A percentile compares a stretch with the other conserved stretches of the same genome.
Evolutionary conservation across 495 filamentous ascomycete species (phyloP).

Genomic region (Tuber indicum): DNA sequence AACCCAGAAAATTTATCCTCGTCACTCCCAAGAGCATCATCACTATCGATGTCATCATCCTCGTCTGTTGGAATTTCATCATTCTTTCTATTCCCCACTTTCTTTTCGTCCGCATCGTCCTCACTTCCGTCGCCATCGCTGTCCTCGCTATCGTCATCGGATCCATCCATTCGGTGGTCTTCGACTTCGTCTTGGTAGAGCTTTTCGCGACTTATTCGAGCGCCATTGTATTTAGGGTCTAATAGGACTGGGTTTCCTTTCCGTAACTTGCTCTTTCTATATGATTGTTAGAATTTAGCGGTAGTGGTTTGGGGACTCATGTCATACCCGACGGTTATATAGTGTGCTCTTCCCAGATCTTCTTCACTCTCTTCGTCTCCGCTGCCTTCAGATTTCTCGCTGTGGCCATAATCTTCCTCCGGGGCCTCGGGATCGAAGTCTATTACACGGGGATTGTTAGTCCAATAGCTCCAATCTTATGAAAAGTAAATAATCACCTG

Average conservation of each 20-base stretch:
- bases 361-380: constrained; percentile 40
- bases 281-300: constrained; percentile 20
- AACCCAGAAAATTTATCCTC: constrained; percentile 54
- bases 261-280: constrained; percentile 76
- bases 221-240: constrained; percentile 77
- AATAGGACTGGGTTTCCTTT: constrained; percentile 59
- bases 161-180: constrained; percentile 42
- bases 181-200: constrained; percentile 49
- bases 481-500: constrained; percentile 46
- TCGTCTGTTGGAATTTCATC: constrained; percentile 46
- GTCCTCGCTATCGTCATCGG: constrained; percentile 45
- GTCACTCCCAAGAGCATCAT: constrained; percentile 58
- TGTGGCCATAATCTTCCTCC: constrained; percentile 45
- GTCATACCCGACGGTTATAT: constrained; percentile 66
- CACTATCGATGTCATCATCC: constrained; percentile 58
- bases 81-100: constrained; percentile 26
- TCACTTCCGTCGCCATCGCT: constrained; percentile 36
- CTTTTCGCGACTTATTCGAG: constrained; percentile 66
- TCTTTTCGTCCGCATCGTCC: constrained; percentile 22
- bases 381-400: constrained; percentile 49
- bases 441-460: constrained; percentile 40
- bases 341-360: constrained; percentile 69
- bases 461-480: neutral
- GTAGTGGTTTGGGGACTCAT: constrained; percentile 12
- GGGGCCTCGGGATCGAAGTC: constrained; percentile 87